phyloP scores from a whole-genome alignment of 257 asterid species.

The Jacaranda copaia region DNA sequence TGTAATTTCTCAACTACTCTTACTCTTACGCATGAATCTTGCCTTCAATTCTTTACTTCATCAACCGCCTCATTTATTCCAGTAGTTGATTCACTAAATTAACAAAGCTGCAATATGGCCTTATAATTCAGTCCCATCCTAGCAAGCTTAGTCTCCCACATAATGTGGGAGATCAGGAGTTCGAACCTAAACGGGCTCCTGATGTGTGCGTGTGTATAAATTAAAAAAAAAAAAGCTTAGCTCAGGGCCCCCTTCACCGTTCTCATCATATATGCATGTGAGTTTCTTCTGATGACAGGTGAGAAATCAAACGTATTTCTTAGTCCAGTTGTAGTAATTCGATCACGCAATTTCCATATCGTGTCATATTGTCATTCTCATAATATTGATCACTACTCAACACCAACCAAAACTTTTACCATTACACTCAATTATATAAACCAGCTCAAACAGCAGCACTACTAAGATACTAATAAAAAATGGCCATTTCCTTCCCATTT shows the following conservation, averaged over 20 bases:
- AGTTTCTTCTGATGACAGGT: not conserved
- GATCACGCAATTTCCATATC: not conserved
- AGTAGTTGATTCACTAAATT: not conserved
- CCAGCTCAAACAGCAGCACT: conserved; percentile 3
- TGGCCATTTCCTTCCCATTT: conserved; percentile 13
- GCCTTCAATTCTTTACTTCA: not conserved
- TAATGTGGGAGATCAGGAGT: no score
- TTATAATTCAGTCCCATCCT: not conserved
- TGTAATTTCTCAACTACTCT: conserved; percentile 16
- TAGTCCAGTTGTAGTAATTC: not conserved
- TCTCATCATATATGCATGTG: not conserved
- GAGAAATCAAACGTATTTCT: not conserved
- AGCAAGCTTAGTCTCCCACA: not conserved
- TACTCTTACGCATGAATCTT: conserved; percentile 6
- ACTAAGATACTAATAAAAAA: not conserved
- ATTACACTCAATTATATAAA: not conserved
- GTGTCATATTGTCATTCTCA: not conserved
- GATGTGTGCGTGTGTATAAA: no score
- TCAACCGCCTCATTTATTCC: conserved; percentile 7
- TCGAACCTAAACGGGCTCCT: no score
- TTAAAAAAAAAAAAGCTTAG: no score
- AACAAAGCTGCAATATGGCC: not conserved
- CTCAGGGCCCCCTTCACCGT: not conserved
- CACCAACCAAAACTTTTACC: not conserved
- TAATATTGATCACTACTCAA: not conserved